phyloP scores from a whole-genome alignment of 2,329 filamentous ascomycete genomes.

The Corniculantispora saksenae region DNA sequence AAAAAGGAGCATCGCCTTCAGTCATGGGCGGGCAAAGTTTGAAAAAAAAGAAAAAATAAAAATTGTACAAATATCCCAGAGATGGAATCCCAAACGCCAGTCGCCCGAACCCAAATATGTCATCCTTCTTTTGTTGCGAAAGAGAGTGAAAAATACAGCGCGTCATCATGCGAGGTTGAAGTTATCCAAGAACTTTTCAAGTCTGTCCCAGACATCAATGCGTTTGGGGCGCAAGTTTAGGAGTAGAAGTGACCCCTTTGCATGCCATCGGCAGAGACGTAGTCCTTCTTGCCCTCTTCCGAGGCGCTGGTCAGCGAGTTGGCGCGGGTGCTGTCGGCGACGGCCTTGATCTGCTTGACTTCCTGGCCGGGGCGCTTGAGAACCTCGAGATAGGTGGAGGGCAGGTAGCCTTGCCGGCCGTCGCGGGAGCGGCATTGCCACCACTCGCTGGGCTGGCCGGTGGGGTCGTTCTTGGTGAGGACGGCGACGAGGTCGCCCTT shows the following conservation, averaged over 20 bases:
- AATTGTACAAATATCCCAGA: not conserved
- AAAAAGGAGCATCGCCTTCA: not conserved
- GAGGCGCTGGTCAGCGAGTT: conserved; percentile 52
- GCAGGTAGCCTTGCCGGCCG: conserved; percentile 87
- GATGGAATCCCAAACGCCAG: conserved; percentile 10
- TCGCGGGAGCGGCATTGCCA: conserved; percentile 93
- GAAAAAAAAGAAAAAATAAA: not conserved
- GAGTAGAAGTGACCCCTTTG: conserved; percentile 62
- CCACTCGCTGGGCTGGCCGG: conserved; percentile 93
- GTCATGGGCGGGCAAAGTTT: not conserved
- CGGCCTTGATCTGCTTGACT: conserved; percentile 54
- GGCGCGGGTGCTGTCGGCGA: conserved; percentile 47
- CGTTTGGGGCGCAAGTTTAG: too few species aligned
- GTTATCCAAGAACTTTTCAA: not conserved
- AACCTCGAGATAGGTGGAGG: conserved; percentile 85
- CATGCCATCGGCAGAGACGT: conserved; percentile 56
- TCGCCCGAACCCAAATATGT: conserved; percentile 1
- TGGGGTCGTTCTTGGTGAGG: conserved; percentile 85
- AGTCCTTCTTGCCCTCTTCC: conserved; percentile 51
- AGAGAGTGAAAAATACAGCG: conserved; percentile 4
- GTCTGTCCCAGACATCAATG: not conserved
- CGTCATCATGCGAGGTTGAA: not conserved
- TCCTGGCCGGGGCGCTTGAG: conserved; percentile 54
- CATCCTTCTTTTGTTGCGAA: conserved; percentile 5
- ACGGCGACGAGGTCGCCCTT: conserved; percentile 96